phyloP scores from a whole-genome alignment of 2,329 filamentous ascomycete species.

The Madurella fahalii region DNA sequence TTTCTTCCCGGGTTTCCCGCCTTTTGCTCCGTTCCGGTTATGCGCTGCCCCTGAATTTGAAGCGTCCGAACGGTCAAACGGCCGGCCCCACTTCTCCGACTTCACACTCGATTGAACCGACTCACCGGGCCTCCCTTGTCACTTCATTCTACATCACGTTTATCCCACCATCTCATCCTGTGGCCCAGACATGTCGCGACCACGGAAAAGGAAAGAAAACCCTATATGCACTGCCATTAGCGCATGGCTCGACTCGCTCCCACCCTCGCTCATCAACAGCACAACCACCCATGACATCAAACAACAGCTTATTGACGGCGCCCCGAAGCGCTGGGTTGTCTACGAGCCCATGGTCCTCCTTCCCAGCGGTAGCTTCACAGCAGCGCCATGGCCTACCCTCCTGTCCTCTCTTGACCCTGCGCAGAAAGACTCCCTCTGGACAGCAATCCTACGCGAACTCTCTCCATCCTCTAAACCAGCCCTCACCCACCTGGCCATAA shows the following conservation, averaged over 20 bases:
- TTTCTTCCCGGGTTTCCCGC: too few relatives aligned
- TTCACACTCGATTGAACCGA: too few relatives aligned
- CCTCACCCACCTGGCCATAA: slow-evolving; percentile 57
- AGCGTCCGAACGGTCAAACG: too few relatives aligned
- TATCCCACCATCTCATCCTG: not conserved
- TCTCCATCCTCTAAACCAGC: slow-evolving; percentile 36
- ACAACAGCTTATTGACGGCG: slow-evolving; percentile 34
- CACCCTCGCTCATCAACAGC: slow-evolving; percentile 13
- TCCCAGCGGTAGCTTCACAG: slow-evolving; percentile 54
- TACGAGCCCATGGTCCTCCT: slow-evolving; percentile 61
- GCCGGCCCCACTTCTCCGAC: too few relatives aligned
- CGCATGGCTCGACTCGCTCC: slow-evolving; percentile 33
- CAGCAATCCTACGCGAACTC: slow-evolving; percentile 44
- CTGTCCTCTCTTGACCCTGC: slow-evolving; percentile 29
- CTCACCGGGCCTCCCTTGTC: too few relatives aligned
- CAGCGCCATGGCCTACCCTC: slow-evolving; percentile 37
- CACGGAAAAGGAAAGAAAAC: slow-evolving; percentile 31
- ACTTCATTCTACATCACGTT: too few relatives aligned
- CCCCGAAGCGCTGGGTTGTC: slow-evolving; percentile 55
- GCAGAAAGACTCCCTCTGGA: slow-evolving; percentile 42
- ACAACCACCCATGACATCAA: slow-evolving; percentile 13
- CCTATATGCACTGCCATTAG: slow-evolving; percentile 35
- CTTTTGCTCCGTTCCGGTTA: too few relatives aligned
- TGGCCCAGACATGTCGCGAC: not conserved
- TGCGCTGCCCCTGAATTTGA: too few relatives aligned